phyloP scores from a whole-genome alignment of 2,329 filamentous ascomycete species.

The Huntiella omanensis region DNA sequence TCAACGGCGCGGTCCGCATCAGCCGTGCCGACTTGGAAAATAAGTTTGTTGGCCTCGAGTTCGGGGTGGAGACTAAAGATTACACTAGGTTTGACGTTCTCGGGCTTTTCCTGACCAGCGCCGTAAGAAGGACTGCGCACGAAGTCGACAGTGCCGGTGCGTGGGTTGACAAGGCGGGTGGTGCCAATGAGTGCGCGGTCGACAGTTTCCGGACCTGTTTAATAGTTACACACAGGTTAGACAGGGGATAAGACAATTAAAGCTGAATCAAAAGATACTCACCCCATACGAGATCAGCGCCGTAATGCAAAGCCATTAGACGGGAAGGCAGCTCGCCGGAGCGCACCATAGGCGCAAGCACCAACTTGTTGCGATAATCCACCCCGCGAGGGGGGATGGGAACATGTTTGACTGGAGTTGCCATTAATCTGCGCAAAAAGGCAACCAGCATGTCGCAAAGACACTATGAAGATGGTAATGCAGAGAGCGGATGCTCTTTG shows the following conservation, averaged over 20 bases:
- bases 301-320: constrained; percentile 77
- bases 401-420: constrained; percentile 42
- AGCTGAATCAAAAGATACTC: constrained; percentile 16
- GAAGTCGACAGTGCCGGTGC: constrained; percentile 70
- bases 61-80: constrained; percentile 72
- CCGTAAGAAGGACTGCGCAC: constrained; percentile 56
- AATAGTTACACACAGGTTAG: neutral
- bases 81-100: constrained; percentile 41
- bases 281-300: constrained; percentile 94
- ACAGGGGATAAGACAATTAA: neutral
- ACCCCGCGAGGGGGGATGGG: constrained; percentile 72
- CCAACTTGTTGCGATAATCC: constrained; percentile 83
- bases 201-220: constrained; percentile 70
- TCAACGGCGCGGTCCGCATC: constrained; percentile 66
- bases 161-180: constrained; percentile 54
- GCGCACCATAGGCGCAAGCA: constrained; percentile 93
- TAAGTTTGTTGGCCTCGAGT: constrained; percentile 53
- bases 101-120: constrained; percentile 34
- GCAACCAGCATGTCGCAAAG: constrained; percentile 8
- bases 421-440: constrained; percentile 31
- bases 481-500: too few relatives aligned
- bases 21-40: constrained; percentile 86
- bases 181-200: constrained; percentile 84
- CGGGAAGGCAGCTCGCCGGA: constrained; percentile 90
- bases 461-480: neutral